These are phyloP conservation scores for Colletotrichum scovillei DNA, from an alignment of 2,329 filamentous ascomycete genomes.

Conservation along the genomic window DNA sequence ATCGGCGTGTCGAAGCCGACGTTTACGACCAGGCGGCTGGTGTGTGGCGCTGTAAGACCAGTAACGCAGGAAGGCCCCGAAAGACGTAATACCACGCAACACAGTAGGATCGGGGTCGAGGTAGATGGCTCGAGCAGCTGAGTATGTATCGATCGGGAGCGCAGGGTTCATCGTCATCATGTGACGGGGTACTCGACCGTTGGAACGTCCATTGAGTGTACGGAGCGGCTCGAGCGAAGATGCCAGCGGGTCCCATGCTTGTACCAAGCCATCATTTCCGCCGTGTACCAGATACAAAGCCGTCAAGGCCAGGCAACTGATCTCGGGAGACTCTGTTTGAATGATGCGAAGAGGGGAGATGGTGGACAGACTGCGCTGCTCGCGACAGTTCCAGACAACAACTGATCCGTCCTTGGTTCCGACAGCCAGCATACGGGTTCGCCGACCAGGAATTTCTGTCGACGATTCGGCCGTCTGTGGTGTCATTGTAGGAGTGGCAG, in stretches of 20 bases:
- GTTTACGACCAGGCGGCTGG: constrained; percentile 80
- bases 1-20: constrained; percentile 78
- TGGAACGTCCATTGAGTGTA: constrained; percentile 87
- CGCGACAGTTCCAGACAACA: constrained; percentile 86
- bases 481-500: constrained; percentile 55
- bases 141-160: constrained; percentile 78
- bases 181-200: constrained; percentile 83
- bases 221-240: constrained; percentile 83
- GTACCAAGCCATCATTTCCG: constrained; percentile 93
- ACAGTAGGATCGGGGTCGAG: constrained; percentile 89
- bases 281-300: constrained; percentile 92
- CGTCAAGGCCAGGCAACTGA: constrained; percentile 85
- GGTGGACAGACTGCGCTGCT: constrained; percentile 68
- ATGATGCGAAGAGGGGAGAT: constrained; percentile 83
- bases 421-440: constrained; percentile 82
- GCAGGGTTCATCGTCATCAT: constrained; percentile 65
- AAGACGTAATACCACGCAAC: constrained; percentile 86
- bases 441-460: constrained; percentile 82
- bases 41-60: constrained; percentile 93
- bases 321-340: constrained; percentile 88
- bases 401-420: constrained; percentile 85
- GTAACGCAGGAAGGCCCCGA: constrained; percentile 88
- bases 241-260: constrained; percentile 95
- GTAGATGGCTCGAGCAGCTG: constrained; percentile 84
- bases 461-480: constrained; percentile 46